Conservation (phyloP, 176 grass and related monocot species). For the Avena sativa region DNA sequence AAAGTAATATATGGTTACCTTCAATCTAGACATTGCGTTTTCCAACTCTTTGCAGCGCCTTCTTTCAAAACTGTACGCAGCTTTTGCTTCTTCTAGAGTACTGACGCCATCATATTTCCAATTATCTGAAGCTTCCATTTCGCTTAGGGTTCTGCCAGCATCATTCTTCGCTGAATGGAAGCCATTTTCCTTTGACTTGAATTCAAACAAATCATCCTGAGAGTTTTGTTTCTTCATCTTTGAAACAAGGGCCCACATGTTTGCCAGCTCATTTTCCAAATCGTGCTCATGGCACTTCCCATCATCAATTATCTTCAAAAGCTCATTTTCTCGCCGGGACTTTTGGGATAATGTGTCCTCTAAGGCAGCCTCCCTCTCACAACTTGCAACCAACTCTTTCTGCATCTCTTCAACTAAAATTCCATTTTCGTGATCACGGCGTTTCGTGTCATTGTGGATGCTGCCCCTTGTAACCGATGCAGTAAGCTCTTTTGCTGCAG, state of each 20-base stretch:
- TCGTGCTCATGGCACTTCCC: conserved; percentile 73
- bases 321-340: conserved; percentile 68
- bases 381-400: conserved; percentile 83
- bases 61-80: conserved; percentile 72
- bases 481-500: conserved; percentile 55
- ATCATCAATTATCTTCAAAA: conserved; percentile 79
- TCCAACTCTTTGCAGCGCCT: conserved; percentile 80
- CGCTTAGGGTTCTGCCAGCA: conserved; percentile 16
- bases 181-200: conserved; percentile 63
- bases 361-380: conserved; percentile 83
- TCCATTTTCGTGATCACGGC: conserved; percentile 59
- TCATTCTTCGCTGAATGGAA: conserved; percentile 56
- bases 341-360: conserved; percentile 78
- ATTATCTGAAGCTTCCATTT: conserved; percentile 57
- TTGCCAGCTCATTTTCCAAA: conserved; percentile 86
- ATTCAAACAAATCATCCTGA: conserved; percentile 63
- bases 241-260: conserved; percentile 86
- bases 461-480: conserved; percentile 49
- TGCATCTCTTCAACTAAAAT: conserved; percentile 81
- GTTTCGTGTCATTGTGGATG: conserved; percentile 44
- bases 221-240: conserved; percentile 77
- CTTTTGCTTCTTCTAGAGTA: conserved; percentile 73
- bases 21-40: conserved; percentile 73
- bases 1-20: conserved; percentile 50
- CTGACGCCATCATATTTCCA: conserved; percentile 50